Evolutionary conservation across 2,329 filamentous ascomycete species (phyloP).

Genomic region (Chaetomium olivaceum): DNA sequence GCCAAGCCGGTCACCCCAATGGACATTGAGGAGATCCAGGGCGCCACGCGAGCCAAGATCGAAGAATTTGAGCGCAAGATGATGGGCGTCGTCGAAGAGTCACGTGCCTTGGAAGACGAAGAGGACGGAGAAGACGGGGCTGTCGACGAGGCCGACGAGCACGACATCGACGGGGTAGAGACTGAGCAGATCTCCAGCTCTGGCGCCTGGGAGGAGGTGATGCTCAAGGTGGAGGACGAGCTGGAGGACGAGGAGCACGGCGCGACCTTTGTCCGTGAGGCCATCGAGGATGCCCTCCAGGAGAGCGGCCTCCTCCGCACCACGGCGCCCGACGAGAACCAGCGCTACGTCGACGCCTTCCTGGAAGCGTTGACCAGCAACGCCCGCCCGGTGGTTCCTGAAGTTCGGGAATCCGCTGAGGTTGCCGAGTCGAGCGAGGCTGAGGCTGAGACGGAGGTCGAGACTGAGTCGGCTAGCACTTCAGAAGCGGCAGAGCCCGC

Average conservation of each 20-base stretch:
- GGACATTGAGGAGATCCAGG: conserved; percentile 74
- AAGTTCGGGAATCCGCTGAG: conserved; percentile 8
- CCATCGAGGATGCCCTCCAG: conserved; percentile 56
- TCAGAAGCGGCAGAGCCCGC: background rate
- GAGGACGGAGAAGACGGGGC: conserved; percentile 29
- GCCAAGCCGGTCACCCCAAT: conserved; percentile 77
- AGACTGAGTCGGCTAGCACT: conserved; percentile 5
- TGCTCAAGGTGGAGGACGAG: conserved; percentile 55
- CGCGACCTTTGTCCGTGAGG: conserved; percentile 52
- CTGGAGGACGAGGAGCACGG: conserved; percentile 60
- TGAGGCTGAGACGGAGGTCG: conserved; percentile 16
- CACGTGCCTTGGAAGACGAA: conserved; percentile 33
- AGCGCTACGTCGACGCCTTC: conserved; percentile 52
- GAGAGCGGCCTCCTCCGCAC: conserved; percentile 54
- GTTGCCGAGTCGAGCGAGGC: conserved; percentile 12
- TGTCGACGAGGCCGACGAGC: conserved; percentile 24
- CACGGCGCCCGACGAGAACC: conserved; percentile 48
- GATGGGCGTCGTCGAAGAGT: conserved; percentile 48
- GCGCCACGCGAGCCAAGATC: conserved; percentile 61
- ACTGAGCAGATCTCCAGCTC: conserved; percentile 25
- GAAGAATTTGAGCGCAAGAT: conserved; percentile 68
- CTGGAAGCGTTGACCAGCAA: conserved; percentile 49
- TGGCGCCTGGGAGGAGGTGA: conserved; percentile 55
- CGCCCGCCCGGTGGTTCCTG: conserved; percentile 19
- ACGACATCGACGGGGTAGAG: conserved; percentile 31